These are phyloP conservation scores for Simplicillium aogashimaense DNA, from an alignment of 2,329 filamentous ascomycete species.

Conservation along the genomic window DNA sequence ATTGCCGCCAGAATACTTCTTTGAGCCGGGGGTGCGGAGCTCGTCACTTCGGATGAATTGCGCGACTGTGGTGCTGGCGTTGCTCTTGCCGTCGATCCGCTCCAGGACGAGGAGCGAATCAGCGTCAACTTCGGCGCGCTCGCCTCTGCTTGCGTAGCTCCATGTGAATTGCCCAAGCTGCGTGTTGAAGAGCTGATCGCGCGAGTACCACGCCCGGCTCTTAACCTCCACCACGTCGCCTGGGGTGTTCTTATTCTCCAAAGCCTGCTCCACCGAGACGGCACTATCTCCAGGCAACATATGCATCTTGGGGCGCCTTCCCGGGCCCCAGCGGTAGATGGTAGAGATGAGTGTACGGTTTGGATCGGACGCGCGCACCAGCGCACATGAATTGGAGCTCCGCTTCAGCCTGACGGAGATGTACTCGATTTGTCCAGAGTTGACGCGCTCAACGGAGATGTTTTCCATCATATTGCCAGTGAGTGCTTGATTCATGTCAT, in stretches of 20 bases:
- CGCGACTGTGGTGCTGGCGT: slow-evolving; percentile 7
- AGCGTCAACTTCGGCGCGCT: slow-evolving; percentile 7
- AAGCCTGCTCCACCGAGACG: slow-evolving; percentile 10
- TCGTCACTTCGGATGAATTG: slow-evolving; percentile 12
- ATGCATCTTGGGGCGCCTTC: slow-evolving; percentile 10
- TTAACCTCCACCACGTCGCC: slow-evolving; percentile 9
- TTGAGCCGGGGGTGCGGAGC: slow-evolving; percentile 10
- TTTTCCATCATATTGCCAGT: slow-evolving; percentile 4
- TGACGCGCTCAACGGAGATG: slow-evolving; percentile 4
- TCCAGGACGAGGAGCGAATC: slow-evolving; percentile 11
- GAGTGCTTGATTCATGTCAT: slow-evolving; percentile 5
- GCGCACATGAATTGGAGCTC: slow-evolving; percentile 13
- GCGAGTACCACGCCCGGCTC: slow-evolving; percentile 9
- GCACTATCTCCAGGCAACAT: slow-evolving; percentile 4
- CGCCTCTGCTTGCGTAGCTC: slow-evolving; percentile 10
- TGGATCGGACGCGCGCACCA: slow-evolving; percentile 8
- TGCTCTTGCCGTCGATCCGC: not conserved
- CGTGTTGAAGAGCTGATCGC: slow-evolving; percentile 11
- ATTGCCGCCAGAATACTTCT: slow-evolving; percentile 11
- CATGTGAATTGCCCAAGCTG: slow-evolving; percentile 11
- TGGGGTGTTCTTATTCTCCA: slow-evolving; percentile 5
- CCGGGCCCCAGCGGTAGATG: slow-evolving; percentile 12
- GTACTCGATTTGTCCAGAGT: slow-evolving; percentile 7
- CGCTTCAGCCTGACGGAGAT: slow-evolving; percentile 11
- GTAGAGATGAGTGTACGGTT: slow-evolving; percentile 11